phyloP scores from a whole-genome alignment of 495 filamentous ascomycete genomes.

The Talaromyces trachyspermus region DNA sequence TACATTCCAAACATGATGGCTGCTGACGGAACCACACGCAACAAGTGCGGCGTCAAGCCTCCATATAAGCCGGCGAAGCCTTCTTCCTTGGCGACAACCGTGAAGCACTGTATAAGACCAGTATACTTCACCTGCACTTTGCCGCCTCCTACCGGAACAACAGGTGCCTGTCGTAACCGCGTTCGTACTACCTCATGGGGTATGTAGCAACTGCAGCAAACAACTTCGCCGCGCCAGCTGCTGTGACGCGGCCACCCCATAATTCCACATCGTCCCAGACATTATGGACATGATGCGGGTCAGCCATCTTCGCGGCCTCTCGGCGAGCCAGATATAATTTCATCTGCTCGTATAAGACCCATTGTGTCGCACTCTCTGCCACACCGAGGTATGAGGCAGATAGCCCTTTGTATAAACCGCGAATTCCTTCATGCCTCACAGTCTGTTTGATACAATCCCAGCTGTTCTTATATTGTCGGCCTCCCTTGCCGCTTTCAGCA shows the following conservation, averaged over 20 bases:
- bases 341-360: constrained; percentile 53
- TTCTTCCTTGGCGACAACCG: constrained; percentile 47
- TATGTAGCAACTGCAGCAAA: constrained; percentile 50
- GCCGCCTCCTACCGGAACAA: constrained; percentile 25
- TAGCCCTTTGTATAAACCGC: constrained; percentile 48
- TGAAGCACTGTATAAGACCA: constrained; percentile 48
- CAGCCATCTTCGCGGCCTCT: constrained; percentile 26
- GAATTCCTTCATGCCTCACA: constrained; percentile 43
- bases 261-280: constrained; percentile 39
- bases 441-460: constrained; percentile 49
- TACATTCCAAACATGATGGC: constrained; percentile 93
- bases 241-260: constrained; percentile 40
- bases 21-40: constrained; percentile 68
- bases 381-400: constrained; percentile 51
- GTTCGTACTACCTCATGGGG: constrained; percentile 52
- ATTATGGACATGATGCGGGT: constrained; percentile 21
- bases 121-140: constrained; percentile 44
- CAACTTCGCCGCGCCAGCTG: constrained; percentile 49
- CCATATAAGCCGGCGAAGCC: constrained; percentile 50
- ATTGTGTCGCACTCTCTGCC: constrained; percentile 49
- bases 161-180: constrained; percentile 47
- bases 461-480: constrained; percentile 46
- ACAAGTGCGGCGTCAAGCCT: constrained; percentile 50
- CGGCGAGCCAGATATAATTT: constrained; percentile 39
- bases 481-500: constrained; percentile 30